phyloP scores from a whole-genome alignment of 257 asterid genomes.

The Solanum gracilifrons region DNA sequence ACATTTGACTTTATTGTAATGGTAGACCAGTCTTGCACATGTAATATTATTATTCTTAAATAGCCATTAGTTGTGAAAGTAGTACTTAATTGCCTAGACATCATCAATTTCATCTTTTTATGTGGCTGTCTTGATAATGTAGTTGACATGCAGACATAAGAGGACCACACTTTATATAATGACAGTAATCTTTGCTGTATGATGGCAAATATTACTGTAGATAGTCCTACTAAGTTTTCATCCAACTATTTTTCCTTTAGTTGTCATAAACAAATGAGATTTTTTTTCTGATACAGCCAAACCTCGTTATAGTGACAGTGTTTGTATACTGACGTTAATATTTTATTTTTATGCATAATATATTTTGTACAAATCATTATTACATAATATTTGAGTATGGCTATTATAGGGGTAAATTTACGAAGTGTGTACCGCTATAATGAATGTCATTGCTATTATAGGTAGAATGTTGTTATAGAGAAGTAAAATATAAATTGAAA shows the following conservation, averaged over 20 bases:
- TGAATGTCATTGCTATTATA: too few species aligned
- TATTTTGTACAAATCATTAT: not conserved
- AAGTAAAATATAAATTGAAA: not conserved
- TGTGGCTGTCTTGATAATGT: slow-evolving; percentile 1
- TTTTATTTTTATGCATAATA: not conserved
- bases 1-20: slow-evolving; percentile 33
- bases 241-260: not conserved
- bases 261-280: not conserved
- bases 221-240: not conserved
- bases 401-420: not conserved
- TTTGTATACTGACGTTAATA: not conserved
- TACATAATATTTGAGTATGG: not conserved
- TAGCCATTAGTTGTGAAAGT: not conserved
- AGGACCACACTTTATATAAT: not conserved
- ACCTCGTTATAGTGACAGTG: not conserved
- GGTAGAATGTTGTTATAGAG: not conserved
- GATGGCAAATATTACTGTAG: not conserved
- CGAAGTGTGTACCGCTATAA: not conserved
- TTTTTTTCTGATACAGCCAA: not conserved
- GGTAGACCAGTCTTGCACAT: slow-evolving; percentile 9
- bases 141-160: not conserved
- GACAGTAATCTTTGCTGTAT: not conserved
- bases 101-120: not conserved
- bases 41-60: not conserved
- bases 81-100: not conserved